Conservation (phyloP, 2,329 filamentous ascomycete species). For the Ophiostoma quercus region DNA sequence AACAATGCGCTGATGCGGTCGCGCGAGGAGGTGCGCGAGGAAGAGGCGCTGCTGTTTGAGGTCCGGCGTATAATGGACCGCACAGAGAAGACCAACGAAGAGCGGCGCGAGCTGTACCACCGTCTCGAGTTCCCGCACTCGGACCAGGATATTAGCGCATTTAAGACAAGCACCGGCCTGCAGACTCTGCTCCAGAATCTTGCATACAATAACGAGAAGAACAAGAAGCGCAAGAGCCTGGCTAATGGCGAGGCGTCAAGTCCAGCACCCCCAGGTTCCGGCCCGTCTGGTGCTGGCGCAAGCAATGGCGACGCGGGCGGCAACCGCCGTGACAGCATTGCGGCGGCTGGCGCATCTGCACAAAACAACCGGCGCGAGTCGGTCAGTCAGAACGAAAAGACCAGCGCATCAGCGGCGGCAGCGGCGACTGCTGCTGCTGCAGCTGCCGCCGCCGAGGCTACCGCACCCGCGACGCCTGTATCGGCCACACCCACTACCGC, state of each 20-base stretch:
- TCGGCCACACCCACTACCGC: neutral
- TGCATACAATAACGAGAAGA: conserved; percentile 69
- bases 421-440: conserved; percentile 41
- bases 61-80: conserved; percentile 86
- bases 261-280: conserved; percentile 26
- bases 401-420: conserved; percentile 32
- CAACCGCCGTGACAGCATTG: conserved; percentile 50
- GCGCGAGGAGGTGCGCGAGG: conserved; percentile 84
- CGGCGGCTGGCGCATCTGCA: conserved; percentile 37
- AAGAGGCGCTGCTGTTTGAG: conserved; percentile 82
- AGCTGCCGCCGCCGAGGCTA: conserved; percentile 30
- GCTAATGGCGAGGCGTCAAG: conserved; percentile 54
- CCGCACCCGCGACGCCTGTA: conserved; percentile 20
- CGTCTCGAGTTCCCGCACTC: conserved; percentile 74
- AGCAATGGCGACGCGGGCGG: conserved; percentile 35
- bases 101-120: conserved; percentile 79
- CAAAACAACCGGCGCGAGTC: conserved; percentile 22
- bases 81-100: conserved; percentile 78
- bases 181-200: conserved; percentile 76
- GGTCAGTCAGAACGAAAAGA: conserved; percentile 14
- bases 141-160: conserved; percentile 66
- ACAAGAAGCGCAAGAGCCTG: conserved; percentile 77
- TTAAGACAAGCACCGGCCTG: conserved; percentile 76
- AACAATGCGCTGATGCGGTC: conserved; percentile 71
- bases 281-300: neutral